A percentile compares a stretch with the other conserved stretches of the same genome.
These are phyloP conservation scores for Amylocystis lapponica DNA, from an alignment of 768 basidiomycete genomes.

Conservation along the genomic window DNA sequence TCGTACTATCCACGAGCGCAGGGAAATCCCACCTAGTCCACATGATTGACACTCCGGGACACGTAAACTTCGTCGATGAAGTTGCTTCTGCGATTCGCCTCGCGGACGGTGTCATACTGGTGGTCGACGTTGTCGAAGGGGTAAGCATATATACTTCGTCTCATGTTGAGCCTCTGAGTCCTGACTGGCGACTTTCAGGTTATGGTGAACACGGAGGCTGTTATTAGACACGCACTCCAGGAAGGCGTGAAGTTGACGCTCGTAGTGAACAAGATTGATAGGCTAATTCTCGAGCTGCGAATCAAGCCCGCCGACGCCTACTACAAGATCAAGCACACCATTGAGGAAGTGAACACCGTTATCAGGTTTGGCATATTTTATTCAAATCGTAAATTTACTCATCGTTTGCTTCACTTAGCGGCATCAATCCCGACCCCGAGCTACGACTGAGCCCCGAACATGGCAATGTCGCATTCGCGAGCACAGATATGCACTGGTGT, in stretches of 20 bases:
- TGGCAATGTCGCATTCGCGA: constrained; percentile 96
- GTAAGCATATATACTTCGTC: constrained; percentile 41
- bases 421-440: constrained; percentile 85
- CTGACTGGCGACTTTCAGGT: constrained; percentile 40
- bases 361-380: constrained; percentile 58
- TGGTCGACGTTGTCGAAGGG: constrained; percentile 98
- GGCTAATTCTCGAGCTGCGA: constrained; percentile 92
- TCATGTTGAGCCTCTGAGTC: no score
- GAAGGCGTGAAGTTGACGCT: constrained; percentile 87
- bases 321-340: constrained; percentile 98
- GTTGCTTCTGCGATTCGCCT: constrained; percentile 84
- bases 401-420: constrained; percentile 31
- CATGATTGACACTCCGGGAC: constrained; percentile 94
- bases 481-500: constrained; percentile 96
- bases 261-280: constrained; percentile 96
- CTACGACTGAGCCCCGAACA: constrained; percentile 88
- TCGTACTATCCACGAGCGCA: constrained; percentile 74
- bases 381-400: background rate
- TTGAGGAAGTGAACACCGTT: constrained; percentile 96
- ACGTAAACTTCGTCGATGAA: constrained; percentile 98
- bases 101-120: constrained; percentile 86
- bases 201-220: constrained; percentile 88
- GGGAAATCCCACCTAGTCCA: constrained; percentile 95
- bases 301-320: constrained; percentile 95
- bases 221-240: constrained; percentile 85